phyloP scores from a whole-genome alignment of 2,329 filamentous ascomycete species.

The Hypoxylon sp. region DNA sequence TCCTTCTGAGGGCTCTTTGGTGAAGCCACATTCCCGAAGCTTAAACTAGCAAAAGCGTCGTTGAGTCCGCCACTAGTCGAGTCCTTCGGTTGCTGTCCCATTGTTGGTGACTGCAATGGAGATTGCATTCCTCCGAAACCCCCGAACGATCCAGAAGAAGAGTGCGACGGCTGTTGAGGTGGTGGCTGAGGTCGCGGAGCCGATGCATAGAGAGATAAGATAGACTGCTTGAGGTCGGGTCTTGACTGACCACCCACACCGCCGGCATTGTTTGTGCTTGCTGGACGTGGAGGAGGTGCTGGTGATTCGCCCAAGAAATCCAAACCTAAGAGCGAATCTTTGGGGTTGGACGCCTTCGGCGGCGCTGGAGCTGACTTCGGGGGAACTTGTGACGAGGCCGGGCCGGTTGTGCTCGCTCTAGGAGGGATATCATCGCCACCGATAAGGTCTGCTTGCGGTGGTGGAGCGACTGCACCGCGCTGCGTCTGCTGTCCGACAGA shows the following conservation, averaged over 20 bases:
- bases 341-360: conserved; percentile 78
- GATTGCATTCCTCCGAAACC: conserved; percentile 79
- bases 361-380: conserved; percentile 76
- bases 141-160: conserved; percentile 75
- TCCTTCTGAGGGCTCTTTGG: conserved; percentile 58
- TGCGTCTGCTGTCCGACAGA: conserved; percentile 63
- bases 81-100: conserved; percentile 65
- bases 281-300: conserved; percentile 81
- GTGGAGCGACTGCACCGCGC: conserved; percentile 49
- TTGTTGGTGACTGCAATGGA: conserved; percentile 67
- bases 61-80: conserved; percentile 74
- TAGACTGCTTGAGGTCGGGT: conserved; percentile 96
- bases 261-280: conserved; percentile 80
- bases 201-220: conserved; percentile 92
- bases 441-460: conserved; percentile 82
- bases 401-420: conserved; percentile 81
- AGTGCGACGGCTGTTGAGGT: conserved; percentile 67
- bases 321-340: conserved; percentile 91
- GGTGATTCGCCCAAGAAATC: conserved; percentile 88
- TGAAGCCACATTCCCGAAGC: conserved; percentile 67
- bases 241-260: conserved; percentile 77
- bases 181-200: conserved; percentile 80
- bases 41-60: conserved; percentile 83
- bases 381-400: conserved; percentile 68
- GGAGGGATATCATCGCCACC: conserved; percentile 79